These are phyloP conservation scores for Cenococcum geophilum DNA, from an alignment of 495 filamentous ascomycete species.

Conservation along the genomic window DNA sequence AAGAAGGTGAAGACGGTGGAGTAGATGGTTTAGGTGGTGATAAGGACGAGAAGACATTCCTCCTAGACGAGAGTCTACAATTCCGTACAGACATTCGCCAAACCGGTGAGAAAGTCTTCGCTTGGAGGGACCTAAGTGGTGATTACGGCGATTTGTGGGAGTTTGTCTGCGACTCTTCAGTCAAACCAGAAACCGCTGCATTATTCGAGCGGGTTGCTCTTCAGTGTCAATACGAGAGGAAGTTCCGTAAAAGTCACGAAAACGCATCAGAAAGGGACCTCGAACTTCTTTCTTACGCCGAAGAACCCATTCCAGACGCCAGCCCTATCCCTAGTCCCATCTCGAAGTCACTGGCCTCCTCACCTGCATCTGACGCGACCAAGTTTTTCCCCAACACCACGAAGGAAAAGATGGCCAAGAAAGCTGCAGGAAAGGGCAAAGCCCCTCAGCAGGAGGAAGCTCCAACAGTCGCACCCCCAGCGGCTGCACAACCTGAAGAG, in stretches of 20 bases:
- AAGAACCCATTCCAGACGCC: constrained; percentile 73
- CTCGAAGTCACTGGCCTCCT: constrained; percentile 35
- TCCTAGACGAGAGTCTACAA: constrained; percentile 85
- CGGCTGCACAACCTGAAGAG: constrained; percentile 59
- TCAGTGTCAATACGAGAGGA: constrained; percentile 96
- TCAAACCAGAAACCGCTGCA: constrained; percentile 62
- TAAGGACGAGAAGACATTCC: constrained; percentile 93
- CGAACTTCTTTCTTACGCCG: constrained; percentile 72
- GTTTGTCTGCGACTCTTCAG: constrained; percentile 80
- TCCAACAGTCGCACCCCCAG: constrained; percentile 51
- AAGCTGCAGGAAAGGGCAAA: constrained; percentile 18
- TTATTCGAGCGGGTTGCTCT: constrained; percentile 78
- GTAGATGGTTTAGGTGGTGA: constrained; percentile 59
- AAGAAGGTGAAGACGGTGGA: constrained; percentile 70
- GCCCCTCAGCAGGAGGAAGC: constrained; percentile 27
- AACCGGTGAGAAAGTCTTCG: constrained; percentile 72
- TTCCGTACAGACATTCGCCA: constrained; percentile 78
- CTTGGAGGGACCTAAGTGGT: constrained; percentile 91
- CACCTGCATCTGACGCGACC: constrained; percentile 21
- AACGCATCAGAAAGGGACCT: constrained; percentile 78
- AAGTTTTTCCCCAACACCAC: constrained; percentile 29
- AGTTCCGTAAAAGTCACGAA: constrained; percentile 70
- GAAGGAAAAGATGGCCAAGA: constrained; percentile 28
- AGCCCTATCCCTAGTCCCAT: constrained; percentile 68
- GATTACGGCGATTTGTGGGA: constrained; percentile 92